A percentile compares a stretch with the other conserved stretches of the same genome.
Conservation (phyloP, 345 rosid species). For the Bretschneidera sinensis region DNA sequence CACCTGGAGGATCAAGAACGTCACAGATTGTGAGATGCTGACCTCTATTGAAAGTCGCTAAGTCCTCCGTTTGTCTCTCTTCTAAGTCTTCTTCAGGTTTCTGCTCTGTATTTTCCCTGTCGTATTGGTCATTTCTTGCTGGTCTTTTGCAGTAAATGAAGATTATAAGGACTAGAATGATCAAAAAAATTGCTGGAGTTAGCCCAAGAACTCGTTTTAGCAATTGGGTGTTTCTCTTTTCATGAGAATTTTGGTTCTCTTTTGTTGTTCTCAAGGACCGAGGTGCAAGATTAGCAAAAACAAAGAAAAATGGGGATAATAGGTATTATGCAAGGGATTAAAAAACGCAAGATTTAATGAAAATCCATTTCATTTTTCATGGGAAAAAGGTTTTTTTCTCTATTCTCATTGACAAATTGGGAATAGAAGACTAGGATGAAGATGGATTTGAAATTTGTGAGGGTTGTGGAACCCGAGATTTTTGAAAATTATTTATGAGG, state of each 20-base stretch:
- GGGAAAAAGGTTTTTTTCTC: background rate
- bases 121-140: slow-evolving; percentile 18
- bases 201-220: slow-evolving; percentile 46
- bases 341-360: slow-evolving; percentile 2
- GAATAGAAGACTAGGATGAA: slow-evolving; percentile 16
- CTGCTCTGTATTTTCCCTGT: slow-evolving; percentile 31
- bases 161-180: slow-evolving; percentile 31
- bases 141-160: slow-evolving; percentile 31
- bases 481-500: background rate
- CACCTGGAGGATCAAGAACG: slow-evolving; percentile 94
- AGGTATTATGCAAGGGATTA: slow-evolving; percentile 10
- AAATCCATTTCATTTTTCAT: slow-evolving; percentile 6
- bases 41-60: slow-evolving; percentile 59
- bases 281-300: too few relatives aligned
- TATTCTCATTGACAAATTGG: background rate
- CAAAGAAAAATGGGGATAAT: slow-evolving; percentile 21
- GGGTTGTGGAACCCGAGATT: slow-evolving; percentile 23
- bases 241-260: slow-evolving; percentile 10
- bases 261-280: background rate
- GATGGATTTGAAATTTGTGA: slow-evolving; percentile 6
- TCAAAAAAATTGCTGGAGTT: slow-evolving; percentile 31
- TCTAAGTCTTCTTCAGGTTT: slow-evolving; percentile 17
- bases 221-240: slow-evolving; percentile 46
- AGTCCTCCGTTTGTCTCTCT: slow-evolving; percentile 43
- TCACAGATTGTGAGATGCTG: slow-evolving; percentile 67